A percentile compares a stretch with the other conserved stretches of the same genome.
phyloP scores from a whole-genome alignment of 805 yeast species.

The Wickerhamiella bombiphila region DNA sequence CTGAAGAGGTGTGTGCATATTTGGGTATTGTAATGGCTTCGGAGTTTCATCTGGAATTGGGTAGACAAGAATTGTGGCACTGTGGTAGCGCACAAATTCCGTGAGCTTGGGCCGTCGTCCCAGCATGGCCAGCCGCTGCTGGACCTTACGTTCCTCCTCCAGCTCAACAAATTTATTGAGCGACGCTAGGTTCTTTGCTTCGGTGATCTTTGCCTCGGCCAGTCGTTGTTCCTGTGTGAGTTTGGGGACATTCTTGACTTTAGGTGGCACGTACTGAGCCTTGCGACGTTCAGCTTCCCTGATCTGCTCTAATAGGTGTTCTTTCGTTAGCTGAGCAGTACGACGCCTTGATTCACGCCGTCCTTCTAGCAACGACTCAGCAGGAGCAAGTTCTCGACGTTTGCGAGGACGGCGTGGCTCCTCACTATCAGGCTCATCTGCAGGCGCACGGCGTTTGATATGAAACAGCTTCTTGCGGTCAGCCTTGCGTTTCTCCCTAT shows the following conservation, averaged over 20 bases:
- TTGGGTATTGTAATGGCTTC: no score
- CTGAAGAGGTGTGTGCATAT: no score
- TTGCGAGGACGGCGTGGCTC: conserved; percentile 11
- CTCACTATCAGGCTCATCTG: conserved; percentile 10
- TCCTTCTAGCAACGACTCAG: conserved; percentile 28
- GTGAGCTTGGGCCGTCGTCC: conserved; percentile 48
- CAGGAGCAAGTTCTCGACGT: conserved; percentile 9
- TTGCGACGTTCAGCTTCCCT: conserved; percentile 51
- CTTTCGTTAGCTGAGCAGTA: conserved; percentile 61
- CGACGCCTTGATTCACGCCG: conserved; percentile 66
- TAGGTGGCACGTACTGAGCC: conserved; percentile 26
- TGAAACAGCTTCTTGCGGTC: conserved; percentile 22
- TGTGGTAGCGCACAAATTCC: conserved; percentile 36
- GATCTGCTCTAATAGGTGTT: conserved; percentile 60
- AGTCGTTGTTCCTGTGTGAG: conserved; percentile 59
- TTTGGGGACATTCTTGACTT: conserved; percentile 16
- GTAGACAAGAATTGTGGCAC: conserved; percentile 7
- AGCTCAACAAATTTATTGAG: conserved; percentile 68
- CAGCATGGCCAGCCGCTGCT: conserved; percentile 56
- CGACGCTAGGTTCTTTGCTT: conserved; percentile 56
- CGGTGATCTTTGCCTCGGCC: conserved; percentile 80
- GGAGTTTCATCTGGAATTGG: conserved; percentile 1
- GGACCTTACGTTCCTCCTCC: conserved; percentile 65
- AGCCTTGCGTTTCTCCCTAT: conserved; percentile 18
- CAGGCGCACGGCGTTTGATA: conserved; percentile 25